Evolutionary conservation across 2,329 filamentous ascomycete species (phyloP), one percentile per base, ranked within the genome.

Genomic region (Penicillium sp.): DNA sequence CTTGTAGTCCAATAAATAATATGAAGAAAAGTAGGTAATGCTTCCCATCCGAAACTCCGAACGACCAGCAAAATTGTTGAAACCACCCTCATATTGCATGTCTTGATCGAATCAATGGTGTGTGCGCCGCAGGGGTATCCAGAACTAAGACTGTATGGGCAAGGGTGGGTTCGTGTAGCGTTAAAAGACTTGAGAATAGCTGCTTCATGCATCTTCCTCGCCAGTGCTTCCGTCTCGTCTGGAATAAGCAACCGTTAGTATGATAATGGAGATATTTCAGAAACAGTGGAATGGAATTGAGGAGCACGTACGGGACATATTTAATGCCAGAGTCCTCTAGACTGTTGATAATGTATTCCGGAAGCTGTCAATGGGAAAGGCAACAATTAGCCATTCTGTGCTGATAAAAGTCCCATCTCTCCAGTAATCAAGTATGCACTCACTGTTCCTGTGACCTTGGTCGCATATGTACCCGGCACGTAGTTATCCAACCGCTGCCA

Each of bases 401-500:
- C 13, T 4, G 2, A 5, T 6, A 7, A 34, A 4, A 21, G 10
- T 44, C n/a, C 19, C 31, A 34, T 50, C 16, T 3, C 15, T 3
- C 7, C 19, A 50, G 43, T 5, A 41, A 19, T 48, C 6, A 49
- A 16, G 23, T 9, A 33, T 43, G 10, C 44, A 76, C 81, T 75
- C 64, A 84, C 81, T 60, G 90, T 86, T 19, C 94, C 94, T 33
- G 89, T 91, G 25, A 99, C 94, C 79, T 97, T 97, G 55, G 92
- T 90, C 19, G 94, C 94, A 78, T 99, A 99, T 57, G 95, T 87
- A 53, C 94, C 94, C 16, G 86, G 84, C 51, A 94, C 88, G 74
- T 96, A 97, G 54, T 85, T 86, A 72, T 97, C 91, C 58, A 99
- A 78, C 9, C 94, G 85, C 81, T 97, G 92, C 89, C 92, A 97